Conservation (phyloP, 176 grass and related monocot species). For the Musa schizocarpa region DNA sequence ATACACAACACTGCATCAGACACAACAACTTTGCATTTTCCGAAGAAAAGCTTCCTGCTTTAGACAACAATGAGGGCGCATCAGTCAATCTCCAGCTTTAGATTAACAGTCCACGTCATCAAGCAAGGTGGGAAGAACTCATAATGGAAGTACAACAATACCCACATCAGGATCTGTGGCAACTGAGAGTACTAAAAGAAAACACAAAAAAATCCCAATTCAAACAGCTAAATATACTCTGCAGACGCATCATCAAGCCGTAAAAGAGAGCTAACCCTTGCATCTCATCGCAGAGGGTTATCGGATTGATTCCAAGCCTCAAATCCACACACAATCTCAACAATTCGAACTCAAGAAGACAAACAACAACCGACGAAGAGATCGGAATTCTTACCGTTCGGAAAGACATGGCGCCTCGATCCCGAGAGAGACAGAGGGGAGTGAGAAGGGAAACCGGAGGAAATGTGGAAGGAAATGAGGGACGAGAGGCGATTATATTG, state of each 20-base stretch:
- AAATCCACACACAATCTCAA: no score
- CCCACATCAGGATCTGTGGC: no score
- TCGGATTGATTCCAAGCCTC: no score
- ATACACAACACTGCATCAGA: not conserved
- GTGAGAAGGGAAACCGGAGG: not conserved
- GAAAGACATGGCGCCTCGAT: not conserved
- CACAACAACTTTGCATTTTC: not conserved
- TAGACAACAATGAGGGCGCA: no score
- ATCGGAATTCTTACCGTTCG: not conserved
- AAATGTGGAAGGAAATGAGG: not conserved
- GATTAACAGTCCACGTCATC: no score
- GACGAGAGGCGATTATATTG: not conserved
- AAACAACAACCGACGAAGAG: not conserved
- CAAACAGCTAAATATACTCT: not conserved
- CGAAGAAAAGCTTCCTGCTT: no score
- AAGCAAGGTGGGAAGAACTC: no score
- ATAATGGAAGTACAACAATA: no score
- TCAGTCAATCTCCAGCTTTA: no score
- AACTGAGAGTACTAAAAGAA: not conserved
- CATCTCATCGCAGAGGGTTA: no score
- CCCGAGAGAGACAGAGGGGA: not conserved
- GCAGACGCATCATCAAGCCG: no score
- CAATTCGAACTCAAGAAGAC: not conserved
- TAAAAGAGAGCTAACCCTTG: no score
- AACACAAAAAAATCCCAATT: not conserved